Conservation (phyloP, 2,329 filamentous ascomycete species). For the Graphilbum ipis-grandicollis region DNA sequence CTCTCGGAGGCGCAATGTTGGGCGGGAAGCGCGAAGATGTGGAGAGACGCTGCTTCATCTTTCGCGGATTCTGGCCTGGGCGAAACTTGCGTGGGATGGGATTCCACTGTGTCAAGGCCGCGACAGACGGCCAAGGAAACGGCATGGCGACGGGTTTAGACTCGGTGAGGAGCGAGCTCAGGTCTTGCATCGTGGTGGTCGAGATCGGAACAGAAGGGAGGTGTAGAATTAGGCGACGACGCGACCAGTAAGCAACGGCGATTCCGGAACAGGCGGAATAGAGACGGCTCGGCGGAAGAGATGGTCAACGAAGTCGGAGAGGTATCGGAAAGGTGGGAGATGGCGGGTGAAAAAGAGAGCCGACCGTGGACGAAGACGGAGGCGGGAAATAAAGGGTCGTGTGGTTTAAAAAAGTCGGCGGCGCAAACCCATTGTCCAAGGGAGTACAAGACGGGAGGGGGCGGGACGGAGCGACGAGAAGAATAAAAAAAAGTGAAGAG, state of each 20-base stretch:
- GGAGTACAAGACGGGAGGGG: neutral
- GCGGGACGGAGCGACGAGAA: neutral
- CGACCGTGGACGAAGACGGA: too few species aligned
- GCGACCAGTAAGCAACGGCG: too few species aligned
- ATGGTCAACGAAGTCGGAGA: too few species aligned
- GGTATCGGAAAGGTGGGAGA: too few species aligned
- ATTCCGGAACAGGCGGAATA: neutral
- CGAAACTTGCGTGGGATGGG: conserved; percentile 17
- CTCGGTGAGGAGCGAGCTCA: conserved; percentile 8
- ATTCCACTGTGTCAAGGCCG: conserved; percentile 14
- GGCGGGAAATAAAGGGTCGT: neutral
- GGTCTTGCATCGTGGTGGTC: conserved; percentile 14
- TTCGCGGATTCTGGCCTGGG: conserved; percentile 6
- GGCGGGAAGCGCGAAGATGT: conserved; percentile 8
- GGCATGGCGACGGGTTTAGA: conserved; percentile 14
- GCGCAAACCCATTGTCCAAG: conserved; percentile 2
- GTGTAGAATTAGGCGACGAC: too few species aligned
- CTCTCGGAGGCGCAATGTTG: neutral
- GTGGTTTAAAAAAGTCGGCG: neutral
- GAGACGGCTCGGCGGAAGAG: neutral
- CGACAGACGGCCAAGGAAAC: conserved; percentile 12
- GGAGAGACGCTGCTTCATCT: conserved; percentile 5
- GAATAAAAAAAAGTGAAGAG: neutral
- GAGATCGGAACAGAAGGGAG: too few species aligned
- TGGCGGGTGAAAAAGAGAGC: too few species aligned